Base-by-base conservation (phyloP, 768 basidiomycete genomes). In the Lactifluus piperatus region DNA sequence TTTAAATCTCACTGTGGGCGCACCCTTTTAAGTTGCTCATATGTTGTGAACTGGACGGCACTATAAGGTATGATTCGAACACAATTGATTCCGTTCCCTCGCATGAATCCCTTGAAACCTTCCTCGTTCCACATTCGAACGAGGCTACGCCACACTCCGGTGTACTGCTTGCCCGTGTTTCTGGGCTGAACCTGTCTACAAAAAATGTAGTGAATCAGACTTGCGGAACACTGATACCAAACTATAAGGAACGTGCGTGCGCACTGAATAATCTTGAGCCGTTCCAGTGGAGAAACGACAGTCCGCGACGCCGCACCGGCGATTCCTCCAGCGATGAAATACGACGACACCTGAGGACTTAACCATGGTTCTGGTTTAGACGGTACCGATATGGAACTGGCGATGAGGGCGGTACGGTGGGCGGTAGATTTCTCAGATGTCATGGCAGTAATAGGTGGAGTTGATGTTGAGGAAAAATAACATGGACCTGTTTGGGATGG, bases 241-340 rank as follows among this genome's bases (percentile, higher is more conserved):
- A 10, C 44, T 27, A 56, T 46, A 46, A 6, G 18, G 7, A 3
- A 2, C n/a, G 5, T 3, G 41, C 4, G 20, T 26, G 34, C 90
- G 68, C 66, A 94, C 94, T 94, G 86, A 61, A 99, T 97, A 68
- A 99, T 97, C 73, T 99, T 99, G 55, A 98, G 77, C 58, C 95
- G 76, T 67, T 97, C 94, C 14, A 97, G 71, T 10, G 94, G 95
- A 65, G 84, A 87, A 50, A 98, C 95, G 14, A 97, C 90, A 2
- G 94, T 97, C 55, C 94, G 77, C 58, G 88, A 91, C 9, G 91
- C 84, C 36, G 81, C 80, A 29, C 80, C 80, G 32, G 80, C 80
- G 53, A 77, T 56, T 30, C 80, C 80, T 36, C 80, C 80, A 1
- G 81, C 80, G 58, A 81, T 72, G 65, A 81, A 81, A 64, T 81